Percentiles rank a stretch among this genome's conserved stretches.
Conservation (phyloP, 2,329 filamentous ascomycete species). For the Aspergillus sp. region DNA sequence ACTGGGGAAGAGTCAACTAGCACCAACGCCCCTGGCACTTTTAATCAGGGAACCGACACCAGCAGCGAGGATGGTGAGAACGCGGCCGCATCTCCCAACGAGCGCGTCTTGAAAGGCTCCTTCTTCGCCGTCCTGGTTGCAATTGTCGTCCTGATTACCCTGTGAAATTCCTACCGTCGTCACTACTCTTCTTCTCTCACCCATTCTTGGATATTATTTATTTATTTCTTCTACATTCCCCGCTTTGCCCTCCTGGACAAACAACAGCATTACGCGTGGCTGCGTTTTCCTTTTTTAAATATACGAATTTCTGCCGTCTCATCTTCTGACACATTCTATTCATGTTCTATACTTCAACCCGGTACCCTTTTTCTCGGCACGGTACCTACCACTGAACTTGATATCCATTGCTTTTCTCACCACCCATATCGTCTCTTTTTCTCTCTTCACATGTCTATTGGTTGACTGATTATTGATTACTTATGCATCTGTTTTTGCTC, state of each 20-base stretch:
- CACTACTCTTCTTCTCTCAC: slow-evolving; percentile 5
- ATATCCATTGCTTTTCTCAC: slow-evolving; percentile 12
- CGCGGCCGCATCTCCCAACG: slow-evolving; percentile 40
- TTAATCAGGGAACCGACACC: slow-evolving; percentile 34
- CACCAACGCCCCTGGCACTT: slow-evolving; percentile 27
- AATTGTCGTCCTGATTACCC: slow-evolving; percentile 49
- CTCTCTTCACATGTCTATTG: background rate
- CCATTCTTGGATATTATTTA: slow-evolving; percentile 30
- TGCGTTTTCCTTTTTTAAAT: slow-evolving; percentile 12
- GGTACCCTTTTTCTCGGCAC: background rate
- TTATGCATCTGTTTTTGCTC: background rate
- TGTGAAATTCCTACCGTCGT: slow-evolving; percentile 38
- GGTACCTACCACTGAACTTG: slow-evolving; percentile 14
- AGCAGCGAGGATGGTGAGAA: slow-evolving; percentile 24
- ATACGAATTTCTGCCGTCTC: slow-evolving; percentile 20
- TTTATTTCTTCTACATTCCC: slow-evolving; percentile 19
- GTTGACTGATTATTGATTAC: background rate
- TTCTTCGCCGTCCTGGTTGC: slow-evolving; percentile 54
- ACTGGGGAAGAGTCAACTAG: slow-evolving; percentile 22
- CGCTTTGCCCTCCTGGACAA: slow-evolving; percentile 15
- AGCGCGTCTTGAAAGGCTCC: slow-evolving; percentile 49
- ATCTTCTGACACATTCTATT: slow-evolving; percentile 18
- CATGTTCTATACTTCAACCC: slow-evolving; percentile 24
- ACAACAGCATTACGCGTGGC: slow-evolving; percentile 16
- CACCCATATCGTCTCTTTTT: background rate